Evolutionary conservation across 208 protist species (phyloP).

Genomic region (Crithidia brevicula): DNA sequence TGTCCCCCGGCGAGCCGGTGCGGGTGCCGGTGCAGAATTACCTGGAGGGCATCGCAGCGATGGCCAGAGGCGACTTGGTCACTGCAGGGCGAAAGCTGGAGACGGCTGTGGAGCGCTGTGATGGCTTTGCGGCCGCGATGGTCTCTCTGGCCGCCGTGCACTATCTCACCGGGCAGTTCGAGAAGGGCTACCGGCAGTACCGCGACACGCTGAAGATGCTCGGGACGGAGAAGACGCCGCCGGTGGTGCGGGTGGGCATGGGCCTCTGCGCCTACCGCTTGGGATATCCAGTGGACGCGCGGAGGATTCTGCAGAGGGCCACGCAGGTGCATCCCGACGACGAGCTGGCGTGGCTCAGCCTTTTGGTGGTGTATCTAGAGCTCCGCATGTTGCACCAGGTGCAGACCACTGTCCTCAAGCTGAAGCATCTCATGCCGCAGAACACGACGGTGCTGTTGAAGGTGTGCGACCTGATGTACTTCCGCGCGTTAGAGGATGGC

Average conservation of each 20-base stretch:
- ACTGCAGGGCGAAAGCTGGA: slow-evolving; percentile 73
- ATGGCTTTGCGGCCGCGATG: slow-evolving; percentile 61
- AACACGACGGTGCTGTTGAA: slow-evolving; percentile 82
- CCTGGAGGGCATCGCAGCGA: slow-evolving; percentile 71
- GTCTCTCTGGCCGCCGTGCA: slow-evolving; percentile 75
- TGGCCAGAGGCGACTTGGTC: slow-evolving; percentile 60
- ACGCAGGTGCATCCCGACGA: slow-evolving; percentile 68
- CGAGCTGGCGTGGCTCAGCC: slow-evolving; percentile 73
- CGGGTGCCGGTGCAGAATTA: slow-evolving; percentile 57
- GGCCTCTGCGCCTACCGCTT: slow-evolving; percentile 80
- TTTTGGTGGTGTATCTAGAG: slow-evolving; percentile 79
- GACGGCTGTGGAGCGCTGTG: slow-evolving; percentile 51
- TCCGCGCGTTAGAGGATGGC: slow-evolving; percentile 40
- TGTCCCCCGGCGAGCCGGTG: slow-evolving; percentile 22
- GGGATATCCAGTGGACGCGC: slow-evolving; percentile 44
- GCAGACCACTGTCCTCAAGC: slow-evolving; percentile 50
- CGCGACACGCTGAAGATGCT: slow-evolving; percentile 66
- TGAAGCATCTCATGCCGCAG: slow-evolving; percentile 60
- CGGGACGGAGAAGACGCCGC: slow-evolving; percentile 57
- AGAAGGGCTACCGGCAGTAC: slow-evolving; percentile 77
- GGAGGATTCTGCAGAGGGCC: slow-evolving; percentile 69
- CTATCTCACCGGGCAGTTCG: slow-evolving; percentile 68
- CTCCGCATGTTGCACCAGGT: slow-evolving; percentile 63
- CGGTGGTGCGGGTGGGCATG: slow-evolving; percentile 85
- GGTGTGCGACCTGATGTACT: slow-evolving; percentile 86